Percentiles rank a stretch among this genome's conserved stretches.
phyloP scores from a whole-genome alignment of 371 early-diverging fungal genomes.

The Rhizopus arrhizus region DNA sequence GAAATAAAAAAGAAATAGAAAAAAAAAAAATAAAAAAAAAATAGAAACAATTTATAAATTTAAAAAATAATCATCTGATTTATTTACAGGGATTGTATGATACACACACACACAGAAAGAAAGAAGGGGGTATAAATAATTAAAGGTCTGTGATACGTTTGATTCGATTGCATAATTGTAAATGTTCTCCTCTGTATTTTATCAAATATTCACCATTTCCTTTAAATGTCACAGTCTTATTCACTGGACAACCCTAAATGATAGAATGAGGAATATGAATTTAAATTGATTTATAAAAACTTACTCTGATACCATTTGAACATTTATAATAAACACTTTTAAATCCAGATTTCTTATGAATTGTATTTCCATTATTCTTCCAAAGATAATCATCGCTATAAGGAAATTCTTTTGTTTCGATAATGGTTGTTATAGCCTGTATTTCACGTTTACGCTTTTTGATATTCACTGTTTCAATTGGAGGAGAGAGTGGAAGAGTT shows the following conservation, averaged over 20 bases:
- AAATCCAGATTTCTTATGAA: slow-evolving; percentile 55
- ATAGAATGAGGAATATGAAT: no score
- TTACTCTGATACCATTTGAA: slow-evolving; percentile 40
- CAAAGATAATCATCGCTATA: slow-evolving; percentile 55
- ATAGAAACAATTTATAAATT: background rate
- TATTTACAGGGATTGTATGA: slow-evolving; percentile 1
- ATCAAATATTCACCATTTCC: slow-evolving; percentile 53
- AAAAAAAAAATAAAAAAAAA: slow-evolving; percentile 20
- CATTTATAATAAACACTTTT: slow-evolving; percentile 62
- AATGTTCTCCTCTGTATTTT: slow-evolving; percentile 57
- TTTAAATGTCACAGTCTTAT: slow-evolving; percentile 59
- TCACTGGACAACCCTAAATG: slow-evolving; percentile 43
- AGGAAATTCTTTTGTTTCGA: slow-evolving; percentile 55
- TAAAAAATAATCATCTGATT: slow-evolving; percentile 16
- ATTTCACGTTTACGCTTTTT: slow-evolving; percentile 59
- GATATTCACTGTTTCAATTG: slow-evolving; percentile 12
- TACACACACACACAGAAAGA: no score
- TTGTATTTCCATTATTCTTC: slow-evolving; percentile 64
- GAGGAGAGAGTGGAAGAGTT: slow-evolving; percentile 18
- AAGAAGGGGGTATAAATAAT: slow-evolving; percentile 6
- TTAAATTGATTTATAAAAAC: no score
- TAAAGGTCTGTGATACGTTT: slow-evolving; percentile 35
- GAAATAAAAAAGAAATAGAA: slow-evolving; percentile 18
- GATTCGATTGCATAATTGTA: slow-evolving; percentile 44
- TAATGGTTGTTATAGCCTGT: slow-evolving; percentile 57